Evolutionary conservation across 345 rosid genomes (phyloP), one percentile per base, ranked within the genome.

Genomic region (Lepidium sativum): DNA sequence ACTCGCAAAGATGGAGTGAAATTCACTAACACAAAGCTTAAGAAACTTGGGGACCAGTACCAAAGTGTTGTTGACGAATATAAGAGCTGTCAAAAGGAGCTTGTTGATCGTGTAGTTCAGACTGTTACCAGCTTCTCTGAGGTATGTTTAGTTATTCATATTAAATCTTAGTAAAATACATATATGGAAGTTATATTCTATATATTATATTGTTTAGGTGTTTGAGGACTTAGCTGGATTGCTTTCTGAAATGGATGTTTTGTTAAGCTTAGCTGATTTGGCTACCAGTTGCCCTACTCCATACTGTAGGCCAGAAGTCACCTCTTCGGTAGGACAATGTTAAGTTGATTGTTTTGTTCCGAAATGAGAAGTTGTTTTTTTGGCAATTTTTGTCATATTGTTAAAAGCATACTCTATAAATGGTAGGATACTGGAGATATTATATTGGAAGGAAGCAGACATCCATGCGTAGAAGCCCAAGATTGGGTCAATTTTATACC

Each of bases 401-500:
- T 25, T 38, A 18, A 37, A 35, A 47, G 55, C 4, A 17, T 21
- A 37, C 71, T 59, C 60, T 65, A 59, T 51, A 27, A 64, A 37
- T 59, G 40, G 76, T 63, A 94, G 99, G 92, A 86, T 73, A 83
- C 64, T 32, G 97, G 97, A 40, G 88, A 88, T 67, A 85, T 94
- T 59, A 69, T 94, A 63, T 71, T 94, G 74, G 87, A 82, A 88
- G 96, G 95, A 65, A 82, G 97, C 64, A 78, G 99, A 68, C 99
- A 94, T 77, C 99, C 99, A 32, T 94, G 99, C 61, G 97, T 90
- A 66, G 99, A 90, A 80, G 97, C 99, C 68, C 97, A 94, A 69
- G 96, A 94, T 55, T 94, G 97, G 97, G 96, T 90, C 76, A 94
- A 90, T 79, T 90, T 94, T 75, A 94, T 94, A 82, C 99, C 97